Evolutionary conservation across 768 basidiomycete genomes (phyloP).

Genomic region (Kwoniella pini): DNA sequence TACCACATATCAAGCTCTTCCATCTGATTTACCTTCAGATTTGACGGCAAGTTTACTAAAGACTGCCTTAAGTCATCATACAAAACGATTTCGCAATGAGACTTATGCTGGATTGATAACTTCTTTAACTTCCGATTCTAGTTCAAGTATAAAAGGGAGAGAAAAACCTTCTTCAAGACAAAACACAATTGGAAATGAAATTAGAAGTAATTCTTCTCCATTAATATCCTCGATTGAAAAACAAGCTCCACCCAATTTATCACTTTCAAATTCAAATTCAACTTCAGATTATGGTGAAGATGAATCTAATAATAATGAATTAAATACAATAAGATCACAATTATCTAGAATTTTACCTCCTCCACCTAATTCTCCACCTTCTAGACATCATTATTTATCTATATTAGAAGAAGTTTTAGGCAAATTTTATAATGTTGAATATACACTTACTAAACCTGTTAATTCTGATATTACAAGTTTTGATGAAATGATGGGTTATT

Average conservation of each 20-base stretch:
- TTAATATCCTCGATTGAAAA: not conserved
- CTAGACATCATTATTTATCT: conserved; percentile 38
- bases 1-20: conserved; percentile 32
- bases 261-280: not conserved
- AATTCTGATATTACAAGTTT: conserved; percentile 15
- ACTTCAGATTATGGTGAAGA: not conserved
- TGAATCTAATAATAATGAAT: not conserved
- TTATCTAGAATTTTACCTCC: conserved; percentile 39
- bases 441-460: conserved; percentile 15
- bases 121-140: conserved; percentile 29
- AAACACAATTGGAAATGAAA: not conserved
- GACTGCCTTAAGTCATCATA: conserved; percentile 44
- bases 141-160: not conserved
- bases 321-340: conserved; percentile 30
- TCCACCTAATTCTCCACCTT: conserved; percentile 34
- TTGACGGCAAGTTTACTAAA: conserved; percentile 32
- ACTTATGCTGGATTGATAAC: conserved; percentile 49
- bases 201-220: not conserved
- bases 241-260: not conserved
- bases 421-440: conserved; percentile 35
- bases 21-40: conserved; percentile 28
- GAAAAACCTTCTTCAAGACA: not conserved
- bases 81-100: conserved; percentile 41
- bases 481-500: conserved; percentile 3
- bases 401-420: conserved; percentile 44